phyloP scores from a whole-genome alignment of 768 basidiomycete genomes.

The Paxillus involutus region DNA sequence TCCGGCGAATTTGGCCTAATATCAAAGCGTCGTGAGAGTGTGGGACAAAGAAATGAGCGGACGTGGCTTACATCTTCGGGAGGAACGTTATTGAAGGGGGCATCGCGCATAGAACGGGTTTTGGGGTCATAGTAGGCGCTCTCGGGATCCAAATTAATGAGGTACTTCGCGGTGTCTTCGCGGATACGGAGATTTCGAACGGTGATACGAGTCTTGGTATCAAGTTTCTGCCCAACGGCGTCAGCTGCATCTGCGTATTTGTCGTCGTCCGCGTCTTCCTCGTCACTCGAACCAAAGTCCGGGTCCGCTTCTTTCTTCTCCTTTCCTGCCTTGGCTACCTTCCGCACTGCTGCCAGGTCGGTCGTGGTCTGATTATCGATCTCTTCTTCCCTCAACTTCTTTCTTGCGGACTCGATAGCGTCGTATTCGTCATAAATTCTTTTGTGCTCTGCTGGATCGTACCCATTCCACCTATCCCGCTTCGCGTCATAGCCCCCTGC shows the following conservation, averaged over 20 bases:
- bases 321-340: constrained; percentile 88
- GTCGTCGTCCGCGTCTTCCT: constrained; percentile 95
- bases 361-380: constrained; percentile 97
- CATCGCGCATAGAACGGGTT: constrained; percentile 99
- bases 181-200: constrained; percentile 98
- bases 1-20: constrained; percentile 85
- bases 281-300: constrained; percentile 95
- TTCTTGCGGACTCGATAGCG: constrained; percentile 86
- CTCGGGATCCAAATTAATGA: constrained; percentile 92
- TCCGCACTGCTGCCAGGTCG: constrained; percentile 85
- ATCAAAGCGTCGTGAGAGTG: constrained; percentile 3
- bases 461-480: constrained; percentile 98
- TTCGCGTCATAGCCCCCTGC: constrained; percentile 85
- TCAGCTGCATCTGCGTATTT: constrained; percentile 99
- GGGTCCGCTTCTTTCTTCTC: constrained; percentile 74
- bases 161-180: constrained; percentile 98
- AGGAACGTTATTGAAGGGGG: constrained; percentile 72
- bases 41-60: not conserved
- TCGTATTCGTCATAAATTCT: constrained; percentile 91
- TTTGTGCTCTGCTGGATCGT: constrained; percentile 86
- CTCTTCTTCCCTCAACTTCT: constrained; percentile 92
- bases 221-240: constrained; percentile 96
- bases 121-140: constrained; percentile 99
- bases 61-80: constrained; percentile 78
- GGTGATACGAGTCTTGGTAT: constrained; percentile 97